Percentiles rank a stretch among this genome's conserved stretches.
Evolutionary conservation across 2,329 filamentous ascomycete genomes (phyloP).

Genomic region (Davidsoniella australis): DNA sequence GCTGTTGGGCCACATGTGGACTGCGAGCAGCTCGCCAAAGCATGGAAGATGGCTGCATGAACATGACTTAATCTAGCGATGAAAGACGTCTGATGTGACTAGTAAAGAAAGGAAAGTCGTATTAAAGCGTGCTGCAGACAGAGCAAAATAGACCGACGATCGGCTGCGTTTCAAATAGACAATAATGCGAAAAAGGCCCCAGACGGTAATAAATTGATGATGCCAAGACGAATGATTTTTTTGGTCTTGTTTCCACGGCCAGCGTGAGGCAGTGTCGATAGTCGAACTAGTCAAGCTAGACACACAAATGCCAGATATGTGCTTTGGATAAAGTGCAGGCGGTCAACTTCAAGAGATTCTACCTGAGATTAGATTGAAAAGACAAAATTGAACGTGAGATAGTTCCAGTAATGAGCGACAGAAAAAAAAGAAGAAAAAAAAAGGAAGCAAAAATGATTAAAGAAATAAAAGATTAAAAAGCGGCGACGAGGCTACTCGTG

Average conservation of each 20-base stretch:
- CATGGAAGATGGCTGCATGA: background rate
- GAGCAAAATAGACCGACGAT: background rate
- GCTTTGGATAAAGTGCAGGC: too few relatives aligned
- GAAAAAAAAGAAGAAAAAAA: too few relatives aligned
- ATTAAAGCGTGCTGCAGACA: background rate
- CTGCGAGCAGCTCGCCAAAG: slow-evolving; percentile 2
- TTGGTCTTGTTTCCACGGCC: too few relatives aligned
- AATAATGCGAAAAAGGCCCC: background rate
- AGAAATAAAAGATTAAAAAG: background rate
- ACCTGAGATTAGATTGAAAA: background rate
- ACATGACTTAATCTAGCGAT: background rate
- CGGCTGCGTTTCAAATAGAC: background rate
- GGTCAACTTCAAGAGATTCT: too few relatives aligned
- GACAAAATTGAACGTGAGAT: background rate
- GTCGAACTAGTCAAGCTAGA: too few relatives aligned
- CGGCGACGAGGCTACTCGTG: too few relatives aligned
- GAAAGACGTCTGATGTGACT: background rate
- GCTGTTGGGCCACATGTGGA: background rate
- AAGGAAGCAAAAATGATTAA: background rate
- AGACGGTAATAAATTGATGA: background rate
- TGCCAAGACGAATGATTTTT: too few relatives aligned
- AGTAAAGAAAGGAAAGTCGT: background rate
- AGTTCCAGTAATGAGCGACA: background rate
- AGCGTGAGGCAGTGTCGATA: too few relatives aligned
- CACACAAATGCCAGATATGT: too few relatives aligned